Conservation (phyloP, 306 rosid genomes). For the Herpetospermum pedunculosum region DNA sequence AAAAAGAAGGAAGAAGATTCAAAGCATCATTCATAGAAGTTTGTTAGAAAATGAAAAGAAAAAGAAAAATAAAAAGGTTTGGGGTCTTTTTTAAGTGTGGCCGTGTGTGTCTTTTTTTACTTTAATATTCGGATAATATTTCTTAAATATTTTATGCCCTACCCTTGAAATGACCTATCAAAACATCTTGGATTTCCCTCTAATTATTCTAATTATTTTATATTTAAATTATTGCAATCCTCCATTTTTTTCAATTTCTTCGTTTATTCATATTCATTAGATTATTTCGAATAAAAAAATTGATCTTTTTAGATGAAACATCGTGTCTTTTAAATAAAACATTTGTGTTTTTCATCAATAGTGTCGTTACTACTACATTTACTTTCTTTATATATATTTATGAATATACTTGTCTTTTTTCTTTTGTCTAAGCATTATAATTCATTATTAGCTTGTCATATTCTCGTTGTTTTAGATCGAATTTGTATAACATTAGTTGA, state of each 20-base stretch:
- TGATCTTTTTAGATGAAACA: background rate
- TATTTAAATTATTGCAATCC: background rate
- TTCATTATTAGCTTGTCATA: background rate
- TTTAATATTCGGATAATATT: constrained; percentile 4
- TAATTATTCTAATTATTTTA: background rate
- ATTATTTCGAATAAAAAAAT: background rate
- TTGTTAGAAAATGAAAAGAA: background rate
- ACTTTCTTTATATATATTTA: background rate
- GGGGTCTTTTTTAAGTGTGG: background rate
- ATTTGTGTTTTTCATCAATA: background rate
- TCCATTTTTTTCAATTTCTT: background rate
- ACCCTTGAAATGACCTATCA: background rate
- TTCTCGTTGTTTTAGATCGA: background rate
- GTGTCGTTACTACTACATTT: background rate
- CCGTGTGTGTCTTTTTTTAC: constrained; percentile 2
- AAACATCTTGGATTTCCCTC: background rate
- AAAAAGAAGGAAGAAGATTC: background rate
- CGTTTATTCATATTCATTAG: background rate
- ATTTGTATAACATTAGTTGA: background rate
- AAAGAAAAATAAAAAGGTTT: background rate
- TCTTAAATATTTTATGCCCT: constrained; percentile 7
- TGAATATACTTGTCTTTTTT: background rate
- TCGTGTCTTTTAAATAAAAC: background rate
- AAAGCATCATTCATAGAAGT: background rate
- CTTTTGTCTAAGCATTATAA: background rate